Base-by-base conservation (phyloP, 1,284 basidiomycete genomes). In the Leccinum angustisporum region DNA sequence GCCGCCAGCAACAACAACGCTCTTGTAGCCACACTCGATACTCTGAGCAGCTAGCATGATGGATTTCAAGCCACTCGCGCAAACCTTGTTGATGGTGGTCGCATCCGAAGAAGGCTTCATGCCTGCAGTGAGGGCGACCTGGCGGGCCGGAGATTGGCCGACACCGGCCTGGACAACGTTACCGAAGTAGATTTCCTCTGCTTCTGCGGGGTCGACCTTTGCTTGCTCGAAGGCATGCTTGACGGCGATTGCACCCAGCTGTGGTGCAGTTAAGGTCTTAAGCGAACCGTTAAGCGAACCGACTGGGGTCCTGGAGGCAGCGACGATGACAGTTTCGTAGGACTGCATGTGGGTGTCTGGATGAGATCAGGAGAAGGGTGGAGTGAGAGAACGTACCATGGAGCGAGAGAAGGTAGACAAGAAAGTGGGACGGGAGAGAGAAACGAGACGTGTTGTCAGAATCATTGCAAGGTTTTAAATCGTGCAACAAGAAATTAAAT, bases 31-130 rank as follows among this genome's bases (percentile, higher is more conserved):
- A 38, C 90, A 82, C 72, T 88, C 84, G 75, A 99, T 95, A 71
- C 86, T 87, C 80, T 98, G 96, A 43, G 94, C 85, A 59, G 94
- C 97, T 66, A 97, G 85, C 77, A 95, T 97, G 79, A 98, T 86
- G 48, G 94, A 83, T 80, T 99, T 98, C 83, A 99, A 83, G 60
- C 97, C 97, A 64, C 91, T 95, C 4, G 97, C 97, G 76, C 97
- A 99, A 72, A 99, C 94, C 78, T 98, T 97, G 86, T 99, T 99
- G 81, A 99, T 91, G 58, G 97, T 99, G 46, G 97, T 99, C 18
- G 96, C 96, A 80, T 99, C 97, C 40, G 95, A 95, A 63, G 84
- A 83, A 25, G 88, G 78, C 66, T 86, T 88, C 76, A 97, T 81
- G 66, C 97, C 97, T 33, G 95, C 85, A 63, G 81, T 84, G 67